Evolutionary conservation across 2,329 filamentous ascomycete species (phyloP), one percentile per base, ranked within the genome.

Genomic region (Neonectria punicea): DNA sequence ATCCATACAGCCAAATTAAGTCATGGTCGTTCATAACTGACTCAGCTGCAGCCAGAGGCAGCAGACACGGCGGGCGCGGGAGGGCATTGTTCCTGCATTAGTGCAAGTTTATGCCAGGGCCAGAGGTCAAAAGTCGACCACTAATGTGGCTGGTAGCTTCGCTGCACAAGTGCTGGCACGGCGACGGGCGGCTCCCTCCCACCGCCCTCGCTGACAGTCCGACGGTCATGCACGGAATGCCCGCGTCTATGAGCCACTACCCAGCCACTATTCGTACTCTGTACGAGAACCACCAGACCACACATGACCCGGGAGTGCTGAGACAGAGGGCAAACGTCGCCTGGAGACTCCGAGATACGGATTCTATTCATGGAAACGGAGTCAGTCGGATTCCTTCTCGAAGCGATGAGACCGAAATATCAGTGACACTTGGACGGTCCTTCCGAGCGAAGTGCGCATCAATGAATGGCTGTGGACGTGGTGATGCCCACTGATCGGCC

Each of bases 1-100:
- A 36, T 49, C 11, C 32, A 49, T 34, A 34, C 53, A 57, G 43
- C 43, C 30, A 18, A 34, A n/a, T 57, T 44, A 22, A 28, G 39
- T 16, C 41, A 49, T 11, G 30, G 18, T 20, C n/a, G n/a, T 20
- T 34, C n/a, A 56, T n/a, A 30, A 20, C 22, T 43, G 22, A 25
- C 39, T 36, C 41, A 58, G 55, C 44, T 58, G 44, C 55, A 58
- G 20, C 39, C 25, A 28, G 46, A 32, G 5, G 50, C 32, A 50
- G 44, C 56, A 63, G 53, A 61, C 62, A 58, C 36, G 39, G 43
- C 28, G 67, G 58, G 61, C 65, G 61, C 65, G 63, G 67, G 66
- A 65, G 60, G 64, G 49, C 60, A 60, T 66, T 69, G 72, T 74
- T 74, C 72, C 72, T 74, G 72, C 72, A 74, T 73, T 74, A 74